A percentile compares a stretch with the other conserved stretches of the same genome.
Conservation (phyloP, 768 basidiomycete genomes). For the Agrocybe pediades region DNA sequence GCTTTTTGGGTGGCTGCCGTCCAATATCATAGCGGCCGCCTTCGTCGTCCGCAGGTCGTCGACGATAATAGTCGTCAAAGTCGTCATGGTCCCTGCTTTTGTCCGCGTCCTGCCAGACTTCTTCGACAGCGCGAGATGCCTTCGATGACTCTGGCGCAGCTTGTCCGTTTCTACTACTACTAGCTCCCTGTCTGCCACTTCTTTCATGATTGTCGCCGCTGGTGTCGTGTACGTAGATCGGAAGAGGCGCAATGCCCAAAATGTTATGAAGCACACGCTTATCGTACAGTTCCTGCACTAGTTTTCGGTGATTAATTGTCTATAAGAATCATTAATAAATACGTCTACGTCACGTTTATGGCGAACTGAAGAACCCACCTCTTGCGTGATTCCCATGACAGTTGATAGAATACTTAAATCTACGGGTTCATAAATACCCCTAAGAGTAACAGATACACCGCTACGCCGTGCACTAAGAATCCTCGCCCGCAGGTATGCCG, state of each 20-base stretch:
- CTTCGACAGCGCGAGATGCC: slow-evolving; percentile 12
- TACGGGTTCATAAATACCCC: slow-evolving; percentile 45
- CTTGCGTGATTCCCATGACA: slow-evolving; percentile 81
- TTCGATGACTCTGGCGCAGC: slow-evolving; percentile 3
- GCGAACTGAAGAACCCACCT: slow-evolving; percentile 44
- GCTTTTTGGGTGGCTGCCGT: slow-evolving; percentile 48
- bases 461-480: slow-evolving; percentile 58
- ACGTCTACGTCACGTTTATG: background rate
- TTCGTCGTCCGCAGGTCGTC: slow-evolving; percentile 37
- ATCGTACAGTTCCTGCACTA: slow-evolving; percentile 72
- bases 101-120: slow-evolving; percentile 13
- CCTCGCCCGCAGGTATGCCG: slow-evolving; percentile 65
- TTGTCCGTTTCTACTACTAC: background rate
- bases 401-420: slow-evolving; percentile 80
- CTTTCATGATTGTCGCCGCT: background rate
- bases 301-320: slow-evolving; percentile 74
- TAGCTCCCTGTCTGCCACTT: background rate
- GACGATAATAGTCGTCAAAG: slow-evolving; percentile 8
- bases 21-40: slow-evolving; percentile 60
- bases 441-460: slow-evolving; percentile 48
- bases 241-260: slow-evolving; percentile 43
- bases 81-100: slow-evolving; percentile 2
- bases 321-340: slow-evolving; percentile 26
- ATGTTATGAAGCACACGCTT: slow-evolving; percentile 58
- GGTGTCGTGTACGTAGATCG: background rate